Percentiles rank a stretch among this genome's conserved stretches.
phyloP scores from a whole-genome alignment of 192 early-diverging fungal genomes.

The Allomyces macrogynus region DNA sequence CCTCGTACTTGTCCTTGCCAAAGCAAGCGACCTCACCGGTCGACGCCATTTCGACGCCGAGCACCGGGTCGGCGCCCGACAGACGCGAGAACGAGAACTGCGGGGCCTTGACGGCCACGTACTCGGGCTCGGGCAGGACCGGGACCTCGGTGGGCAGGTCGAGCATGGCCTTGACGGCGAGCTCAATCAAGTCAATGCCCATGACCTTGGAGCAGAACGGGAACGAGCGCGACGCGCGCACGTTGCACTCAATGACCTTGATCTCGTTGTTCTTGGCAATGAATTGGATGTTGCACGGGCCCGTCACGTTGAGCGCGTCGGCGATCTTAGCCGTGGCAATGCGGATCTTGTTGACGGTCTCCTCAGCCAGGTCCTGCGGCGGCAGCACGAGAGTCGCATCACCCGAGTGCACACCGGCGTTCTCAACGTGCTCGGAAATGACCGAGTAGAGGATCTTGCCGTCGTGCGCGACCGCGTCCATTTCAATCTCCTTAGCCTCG shows the following conservation, averaged over 20 bases:
- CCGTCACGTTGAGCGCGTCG: slow-evolving; percentile 84
- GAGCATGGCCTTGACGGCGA: slow-evolving; percentile 88
- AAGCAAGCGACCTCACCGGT: slow-evolving; percentile 99
- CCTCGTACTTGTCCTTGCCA: slow-evolving; percentile 92
- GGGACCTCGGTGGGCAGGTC: slow-evolving; percentile 51
- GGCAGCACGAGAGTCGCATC: slow-evolving; percentile 91
- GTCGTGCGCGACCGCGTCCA: slow-evolving; percentile 90
- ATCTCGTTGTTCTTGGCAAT: slow-evolving; percentile 99
- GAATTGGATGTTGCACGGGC: slow-evolving; percentile 97
- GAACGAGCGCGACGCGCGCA: slow-evolving; percentile 88
- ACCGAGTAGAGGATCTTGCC: slow-evolving; percentile 88
- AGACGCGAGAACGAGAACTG: slow-evolving; percentile 94
- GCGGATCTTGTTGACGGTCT: slow-evolving; percentile 84
- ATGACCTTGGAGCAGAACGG: slow-evolving; percentile 96
- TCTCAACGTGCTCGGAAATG: slow-evolving; percentile 95
- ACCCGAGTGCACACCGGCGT: slow-evolving; percentile 97
- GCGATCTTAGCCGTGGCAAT: slow-evolving; percentile 79
- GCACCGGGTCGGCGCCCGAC: slow-evolving; percentile 85
- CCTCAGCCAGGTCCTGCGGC: slow-evolving; percentile 84
- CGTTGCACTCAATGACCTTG: slow-evolving; percentile 99
- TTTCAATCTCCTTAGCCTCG: slow-evolving; percentile 94
- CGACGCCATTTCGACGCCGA: slow-evolving; percentile 99
- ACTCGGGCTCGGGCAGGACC: slow-evolving; percentile 46
- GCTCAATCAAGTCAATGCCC: slow-evolving; percentile 84
- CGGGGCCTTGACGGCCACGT: slow-evolving; percentile 91